Percentiles rank a stretch among this genome's conserved stretches.
Evolutionary conservation across 2,329 filamentous ascomycete species (phyloP).

Genomic region (Pleomassaria siparia): DNA sequence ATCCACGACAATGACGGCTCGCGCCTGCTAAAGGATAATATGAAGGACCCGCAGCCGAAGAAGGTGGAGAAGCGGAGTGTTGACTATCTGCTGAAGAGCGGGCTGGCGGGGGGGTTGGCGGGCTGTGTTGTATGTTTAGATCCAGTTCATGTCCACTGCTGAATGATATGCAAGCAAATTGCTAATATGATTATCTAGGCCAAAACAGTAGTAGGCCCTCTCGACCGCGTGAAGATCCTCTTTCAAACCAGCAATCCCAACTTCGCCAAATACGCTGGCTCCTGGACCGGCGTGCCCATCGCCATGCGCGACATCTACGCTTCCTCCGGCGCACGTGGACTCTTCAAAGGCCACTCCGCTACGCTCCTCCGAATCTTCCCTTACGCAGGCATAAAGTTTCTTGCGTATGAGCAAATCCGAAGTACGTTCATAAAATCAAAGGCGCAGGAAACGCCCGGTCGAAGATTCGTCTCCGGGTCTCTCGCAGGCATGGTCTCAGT

Average conservation of each 20-base stretch:
- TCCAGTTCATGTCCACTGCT: background rate
- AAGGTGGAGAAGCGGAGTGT: constrained; percentile 70
- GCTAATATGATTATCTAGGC: constrained; percentile 62
- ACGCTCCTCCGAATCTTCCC: constrained; percentile 94
- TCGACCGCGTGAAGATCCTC: constrained; percentile 97
- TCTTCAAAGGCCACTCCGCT: constrained; percentile 93
- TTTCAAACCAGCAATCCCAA: constrained; percentile 95
- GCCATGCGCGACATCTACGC: constrained; percentile 83
- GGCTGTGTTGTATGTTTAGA: constrained; percentile 75
- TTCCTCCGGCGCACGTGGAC: constrained; percentile 70
- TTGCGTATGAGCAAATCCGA: constrained; percentile 96
- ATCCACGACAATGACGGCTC: constrained; percentile 57
- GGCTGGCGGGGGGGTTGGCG: constrained; percentile 83
- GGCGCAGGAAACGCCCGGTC: constrained; percentile 75
- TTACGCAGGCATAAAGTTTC: constrained; percentile 96
- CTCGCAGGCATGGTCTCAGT: constrained; percentile 85
- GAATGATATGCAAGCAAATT: background rate
- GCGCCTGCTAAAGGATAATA: constrained; percentile 40
- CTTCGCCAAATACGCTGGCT: constrained; percentile 89
- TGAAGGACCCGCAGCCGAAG: constrained; percentile 11
- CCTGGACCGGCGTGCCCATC: constrained; percentile 78
- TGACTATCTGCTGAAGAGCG: constrained; percentile 82
- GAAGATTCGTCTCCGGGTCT: constrained; percentile 73
- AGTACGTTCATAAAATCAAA: constrained; percentile 70
- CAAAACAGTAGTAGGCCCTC: constrained; percentile 91